Conservation (phyloP, 257 asterid species). For the Lithospermum erythrorhizon region DNA sequence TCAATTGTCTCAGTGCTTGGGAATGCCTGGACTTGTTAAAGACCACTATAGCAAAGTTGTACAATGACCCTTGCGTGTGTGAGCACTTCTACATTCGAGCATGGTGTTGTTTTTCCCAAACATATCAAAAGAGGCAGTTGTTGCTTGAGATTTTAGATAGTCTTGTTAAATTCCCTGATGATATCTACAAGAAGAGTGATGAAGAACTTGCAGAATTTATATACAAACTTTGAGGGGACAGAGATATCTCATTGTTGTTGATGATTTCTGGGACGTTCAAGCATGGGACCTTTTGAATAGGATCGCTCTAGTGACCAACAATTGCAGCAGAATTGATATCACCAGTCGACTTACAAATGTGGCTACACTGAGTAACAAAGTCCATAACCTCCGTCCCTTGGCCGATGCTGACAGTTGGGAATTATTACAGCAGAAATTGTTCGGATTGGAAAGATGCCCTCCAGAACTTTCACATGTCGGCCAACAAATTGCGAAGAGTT, state of each 20-base stretch:
- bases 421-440: no score
- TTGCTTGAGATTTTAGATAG: not conserved
- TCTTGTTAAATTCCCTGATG: no score
- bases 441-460: no score
- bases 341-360: not conserved
- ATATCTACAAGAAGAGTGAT: not conserved
- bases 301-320: not conserved
- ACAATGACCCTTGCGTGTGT: not conserved
- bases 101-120: constrained; percentile 8
- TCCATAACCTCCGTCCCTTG: no score
- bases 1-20: not conserved
- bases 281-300: constrained; percentile 6
- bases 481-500: no score
- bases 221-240: not conserved
- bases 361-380: not conserved
- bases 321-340: constrained; percentile 7
- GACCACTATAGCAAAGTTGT: constrained; percentile 6
- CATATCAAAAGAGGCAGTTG: constrained; percentile 1
- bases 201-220: not conserved
- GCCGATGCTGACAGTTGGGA: no score
- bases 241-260: constrained; percentile 6
- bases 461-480: no score
- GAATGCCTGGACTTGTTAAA: constrained; percentile 10
- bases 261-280: constrained; percentile 1
- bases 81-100: constrained; percentile 6